These are phyloP conservation scores for Cladorrhinum sp. DNA, from an alignment of 2,329 filamentous ascomycete species.

Conservation along the genomic window DNA sequence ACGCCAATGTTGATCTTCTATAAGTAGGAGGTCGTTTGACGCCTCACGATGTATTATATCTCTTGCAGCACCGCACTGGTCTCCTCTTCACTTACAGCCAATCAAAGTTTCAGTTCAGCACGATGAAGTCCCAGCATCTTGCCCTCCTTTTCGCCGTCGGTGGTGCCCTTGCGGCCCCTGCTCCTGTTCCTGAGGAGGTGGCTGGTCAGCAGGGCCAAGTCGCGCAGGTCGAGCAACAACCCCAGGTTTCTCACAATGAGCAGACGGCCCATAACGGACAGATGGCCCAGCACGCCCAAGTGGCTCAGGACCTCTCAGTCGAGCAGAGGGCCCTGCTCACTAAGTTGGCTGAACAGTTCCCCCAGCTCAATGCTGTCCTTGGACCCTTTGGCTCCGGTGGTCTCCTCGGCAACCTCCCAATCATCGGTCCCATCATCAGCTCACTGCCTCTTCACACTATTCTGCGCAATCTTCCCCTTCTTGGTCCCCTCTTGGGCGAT, in stretches of 20 bases:
- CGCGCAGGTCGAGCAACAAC: neutral
- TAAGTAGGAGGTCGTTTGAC: neutral
- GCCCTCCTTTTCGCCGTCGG: constrained; percentile 20
- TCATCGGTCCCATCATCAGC: constrained; percentile 1
- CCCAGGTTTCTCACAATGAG: neutral
- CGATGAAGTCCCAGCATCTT: constrained; percentile 23
- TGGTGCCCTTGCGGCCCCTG: constrained; percentile 20
- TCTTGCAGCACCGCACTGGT: neutral
- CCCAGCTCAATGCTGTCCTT: neutral
- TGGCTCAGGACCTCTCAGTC: neutral
- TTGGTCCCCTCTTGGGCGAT: neutral
- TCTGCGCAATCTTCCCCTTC: neutral
- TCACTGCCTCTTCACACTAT: neutral
- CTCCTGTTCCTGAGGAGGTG: constrained; percentile 15
- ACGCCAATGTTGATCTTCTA: neutral
- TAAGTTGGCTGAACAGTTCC: neutral
- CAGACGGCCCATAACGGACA: neutral
- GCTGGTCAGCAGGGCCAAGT: constrained; percentile 5
- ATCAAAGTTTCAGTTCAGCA: constrained; percentile 8
- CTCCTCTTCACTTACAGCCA: neutral
- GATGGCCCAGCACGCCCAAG: neutral
- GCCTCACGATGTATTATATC: neutral
- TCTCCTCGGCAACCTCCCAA: neutral
- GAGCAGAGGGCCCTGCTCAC: neutral
- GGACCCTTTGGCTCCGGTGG: neutral